phyloP scores from a whole-genome alignment of 345 rosid genomes.

The Balakata baccata region DNA sequence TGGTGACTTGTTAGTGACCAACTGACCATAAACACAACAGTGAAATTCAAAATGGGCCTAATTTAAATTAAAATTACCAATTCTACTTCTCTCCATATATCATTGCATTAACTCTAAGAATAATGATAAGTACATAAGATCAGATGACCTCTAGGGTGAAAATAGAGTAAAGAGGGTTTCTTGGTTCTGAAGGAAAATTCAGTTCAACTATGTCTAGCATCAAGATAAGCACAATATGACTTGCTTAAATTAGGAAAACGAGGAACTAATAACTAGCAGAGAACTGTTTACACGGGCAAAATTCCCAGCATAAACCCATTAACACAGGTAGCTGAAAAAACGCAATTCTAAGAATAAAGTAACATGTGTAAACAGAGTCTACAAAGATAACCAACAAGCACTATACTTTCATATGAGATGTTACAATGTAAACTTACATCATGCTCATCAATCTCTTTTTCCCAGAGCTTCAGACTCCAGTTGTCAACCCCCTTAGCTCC shows the following conservation, averaged over 20 bases:
- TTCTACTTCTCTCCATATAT: background rate
- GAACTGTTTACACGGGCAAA: background rate
- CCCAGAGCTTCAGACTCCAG: conserved; percentile 61
- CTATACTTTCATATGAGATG: background rate
- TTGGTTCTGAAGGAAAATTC: background rate
- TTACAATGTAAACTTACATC: conserved; percentile 48
- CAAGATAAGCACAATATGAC: background rate
- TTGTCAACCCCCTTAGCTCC: conserved; percentile 77
- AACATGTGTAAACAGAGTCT: background rate
- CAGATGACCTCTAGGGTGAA: background rate
- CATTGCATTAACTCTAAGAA: background rate
- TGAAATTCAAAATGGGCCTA: background rate
- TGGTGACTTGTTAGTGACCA: background rate
- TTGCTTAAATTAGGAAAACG: background rate
- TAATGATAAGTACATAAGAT: background rate
- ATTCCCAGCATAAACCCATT: background rate
- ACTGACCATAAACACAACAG: background rate
- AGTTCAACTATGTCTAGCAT: background rate
- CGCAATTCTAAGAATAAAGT: background rate
- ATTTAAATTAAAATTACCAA: background rate
- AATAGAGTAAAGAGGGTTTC: background rate
- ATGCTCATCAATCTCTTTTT: conserved; percentile 54
- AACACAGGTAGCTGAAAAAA: background rate
- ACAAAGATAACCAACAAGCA: background rate
- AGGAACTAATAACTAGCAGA: background rate